Evolutionary conservation across 2,329 filamentous ascomycete species (phyloP), one percentile per base, ranked within the genome.

Genomic region (Graphilbum sp.): DNA sequence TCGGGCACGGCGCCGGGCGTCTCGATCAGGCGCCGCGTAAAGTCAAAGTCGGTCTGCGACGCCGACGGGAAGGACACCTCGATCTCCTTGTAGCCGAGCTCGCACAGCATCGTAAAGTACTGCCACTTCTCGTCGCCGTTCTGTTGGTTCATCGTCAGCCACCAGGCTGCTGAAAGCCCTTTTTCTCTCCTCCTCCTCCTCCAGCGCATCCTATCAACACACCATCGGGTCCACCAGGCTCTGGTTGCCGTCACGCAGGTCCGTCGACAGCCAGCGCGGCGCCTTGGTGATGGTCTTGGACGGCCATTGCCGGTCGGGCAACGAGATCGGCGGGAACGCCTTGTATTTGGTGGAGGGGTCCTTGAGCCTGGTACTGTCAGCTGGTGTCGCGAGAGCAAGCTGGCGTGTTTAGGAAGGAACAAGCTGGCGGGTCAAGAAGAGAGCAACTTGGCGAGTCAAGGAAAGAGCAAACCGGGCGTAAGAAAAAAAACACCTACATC

Each of bases 61-160:
- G 88, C 86, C 0, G 86, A 93, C 36, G 88, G 88, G 61, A 94
- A 96, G 5, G 87, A 90, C 17, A 95, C 80, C 56, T 96, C 88
- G 47, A 96, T 95, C 62, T 96, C 88, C 63, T 95, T 96, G 69
- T 92, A 96, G 49, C 90, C 88, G 36, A 95, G 69, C 44, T 88
- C 76, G 51, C 79, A 75, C 38, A 96, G 74, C 85, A 93, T 92
- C 61, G 87, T 78, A 67, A 96, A 96, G 68, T 87, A 96, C 44
- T 69, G 67, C 75, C 81, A 90, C 63, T 96, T 96, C 66, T 95
- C 86, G 35, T 94, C 84, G 48, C 85, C 85, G 53, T 85, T 90
- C 84, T 90, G 9, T 18, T 16, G 17, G 20, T 6, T 34, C 18
- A n/a, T n/a, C n/a, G n/a, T n/a, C n/a, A n/a, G n/a, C n/a, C n/a